Base-by-base conservation (phyloP, 169 alveolate genomes). In the Plasmodium falciparum region DNA sequence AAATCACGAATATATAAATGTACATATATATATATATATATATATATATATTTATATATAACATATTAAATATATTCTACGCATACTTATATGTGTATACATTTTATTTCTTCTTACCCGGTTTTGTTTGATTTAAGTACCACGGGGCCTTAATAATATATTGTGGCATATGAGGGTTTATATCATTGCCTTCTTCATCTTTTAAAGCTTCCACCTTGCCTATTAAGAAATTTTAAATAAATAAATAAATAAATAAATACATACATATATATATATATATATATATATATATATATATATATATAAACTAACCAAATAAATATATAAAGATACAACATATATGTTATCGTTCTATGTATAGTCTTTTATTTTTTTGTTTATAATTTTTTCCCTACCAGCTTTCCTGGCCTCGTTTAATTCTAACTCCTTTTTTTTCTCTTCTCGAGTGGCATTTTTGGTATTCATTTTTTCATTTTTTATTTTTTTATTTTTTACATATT, bases 141-240 rank as follows among this genome's bases (percentile, higher is more conserved):
- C 97, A 95, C 0, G 97, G 97, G 59, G 97, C 97, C 59, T 91
- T 95, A n/a, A 97, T 91, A 73, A 95, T 95, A 85, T 93, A 95
- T 63, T 94, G 96, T 11, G 97, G 97, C 88, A 95, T 95, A 74
- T 95, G 96, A 20, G 97, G 97, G 86, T 95, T 95, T 33, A 92
- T 88, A 13, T 75, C 95, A 24, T 92, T 93, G 9, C 95, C 97
- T 15, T 89, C 88, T 74, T 92, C 94, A 63, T 93, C 95, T 65
- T 78, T 71, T 11, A 76, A 85, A 59, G 95, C 94, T 61, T 75
- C 93, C 7, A 89, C 88, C 17, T 88, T 91, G 2, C 91, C 91
- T 83, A 54, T 59, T 45, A 2, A 24, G 20, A 13, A n/a, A n/a
- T 54, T 17, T 17, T 54, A 15, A 24, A 9, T 6, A 73, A 20